phyloP scores from a whole-genome alignment of 306 rosid species.

The Boehmeria nivea region DNA sequence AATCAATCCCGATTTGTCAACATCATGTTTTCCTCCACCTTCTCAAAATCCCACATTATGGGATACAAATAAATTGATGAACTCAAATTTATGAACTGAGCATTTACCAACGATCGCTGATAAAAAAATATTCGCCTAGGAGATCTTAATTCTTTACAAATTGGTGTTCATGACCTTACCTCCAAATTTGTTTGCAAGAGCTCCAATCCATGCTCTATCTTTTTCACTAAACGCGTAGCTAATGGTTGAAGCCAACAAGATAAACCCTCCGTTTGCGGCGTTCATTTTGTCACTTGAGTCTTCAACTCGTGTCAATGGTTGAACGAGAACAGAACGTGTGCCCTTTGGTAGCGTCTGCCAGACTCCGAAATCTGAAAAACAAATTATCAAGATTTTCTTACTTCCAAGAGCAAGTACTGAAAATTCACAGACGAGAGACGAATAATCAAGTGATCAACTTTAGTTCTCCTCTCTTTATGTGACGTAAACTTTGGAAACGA shows the following conservation, averaged over 20 bases:
- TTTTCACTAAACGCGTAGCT: slow-evolving; percentile 70
- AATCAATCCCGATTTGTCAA: too few species aligned
- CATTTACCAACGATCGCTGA: too few species aligned
- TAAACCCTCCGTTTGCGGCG: slow-evolving; percentile 46
- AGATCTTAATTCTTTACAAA: too few species aligned
- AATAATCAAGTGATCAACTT: background rate
- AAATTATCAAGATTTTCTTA: background rate
- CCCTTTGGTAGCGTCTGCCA: slow-evolving; percentile 67
- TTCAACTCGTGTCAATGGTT: slow-evolving; percentile 47
- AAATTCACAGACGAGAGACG: background rate
- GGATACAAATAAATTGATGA: too few species aligned
- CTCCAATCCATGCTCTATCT: slow-evolving; percentile 79
- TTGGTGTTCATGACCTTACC: slow-evolving; percentile 28
- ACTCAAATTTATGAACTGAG: too few species aligned
- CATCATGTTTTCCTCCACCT: too few species aligned
- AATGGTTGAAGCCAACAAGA: slow-evolving; percentile 57
- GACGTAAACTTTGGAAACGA: too few species aligned
- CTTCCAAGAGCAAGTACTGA: too few species aligned
- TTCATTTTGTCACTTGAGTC: slow-evolving; percentile 23
- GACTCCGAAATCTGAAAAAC: slow-evolving; percentile 62
- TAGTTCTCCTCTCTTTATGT: background rate
- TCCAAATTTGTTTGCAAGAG: slow-evolving; percentile 59
- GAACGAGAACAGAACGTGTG: slow-evolving; percentile 61
- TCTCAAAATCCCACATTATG: too few species aligned
- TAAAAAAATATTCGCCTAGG: too few species aligned